phyloP scores from a whole-genome alignment of 441 rosid genomes.

The Gossypium davidsonii region DNA sequence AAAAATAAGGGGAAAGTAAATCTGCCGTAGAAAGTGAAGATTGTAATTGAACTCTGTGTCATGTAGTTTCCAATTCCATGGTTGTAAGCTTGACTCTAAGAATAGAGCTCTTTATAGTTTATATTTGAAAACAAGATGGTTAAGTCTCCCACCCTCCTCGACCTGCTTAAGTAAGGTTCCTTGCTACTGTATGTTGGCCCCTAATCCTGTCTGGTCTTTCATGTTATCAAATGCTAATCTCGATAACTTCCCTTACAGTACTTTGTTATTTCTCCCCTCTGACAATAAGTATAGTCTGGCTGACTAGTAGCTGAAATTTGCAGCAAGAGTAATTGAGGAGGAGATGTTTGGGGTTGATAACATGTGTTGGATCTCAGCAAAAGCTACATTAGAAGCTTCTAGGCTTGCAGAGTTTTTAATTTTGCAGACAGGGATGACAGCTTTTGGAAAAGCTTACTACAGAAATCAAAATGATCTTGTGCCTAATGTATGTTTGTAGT shows the following conservation, averaged over 20 bases:
- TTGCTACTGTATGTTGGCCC: neutral
- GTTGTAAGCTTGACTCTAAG: neutral
- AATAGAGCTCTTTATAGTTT: neutral
- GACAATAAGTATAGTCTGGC: slow-evolving; percentile 8
- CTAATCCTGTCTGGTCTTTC: neutral
- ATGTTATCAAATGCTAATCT: slow-evolving; percentile 5
- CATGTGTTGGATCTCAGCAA: slow-evolving; percentile 87
- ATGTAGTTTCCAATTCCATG: neutral
- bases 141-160: neutral
- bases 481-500: slow-evolving; percentile 51
- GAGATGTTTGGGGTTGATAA: slow-evolving; percentile 85
- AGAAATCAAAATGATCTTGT: slow-evolving; percentile 81
- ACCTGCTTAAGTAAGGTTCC: neutral
- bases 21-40: slow-evolving; percentile 9
- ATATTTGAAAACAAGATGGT: slow-evolving; percentile 2
- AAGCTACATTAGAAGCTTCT: slow-evolving; percentile 88
- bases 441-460: slow-evolving; percentile 88
- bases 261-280: neutral
- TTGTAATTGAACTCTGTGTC: neutral
- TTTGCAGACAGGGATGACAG: slow-evolving; percentile 96
- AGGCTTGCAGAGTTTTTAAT: slow-evolving; percentile 77
- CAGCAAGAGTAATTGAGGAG: slow-evolving; percentile 92
- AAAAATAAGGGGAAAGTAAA: neutral
- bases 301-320: slow-evolving; percentile 26
- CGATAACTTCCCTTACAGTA: neutral